Evolutionary conservation across 129 eudicot genomes (phyloP).

Genomic region (Erigeron canadensis): DNA sequence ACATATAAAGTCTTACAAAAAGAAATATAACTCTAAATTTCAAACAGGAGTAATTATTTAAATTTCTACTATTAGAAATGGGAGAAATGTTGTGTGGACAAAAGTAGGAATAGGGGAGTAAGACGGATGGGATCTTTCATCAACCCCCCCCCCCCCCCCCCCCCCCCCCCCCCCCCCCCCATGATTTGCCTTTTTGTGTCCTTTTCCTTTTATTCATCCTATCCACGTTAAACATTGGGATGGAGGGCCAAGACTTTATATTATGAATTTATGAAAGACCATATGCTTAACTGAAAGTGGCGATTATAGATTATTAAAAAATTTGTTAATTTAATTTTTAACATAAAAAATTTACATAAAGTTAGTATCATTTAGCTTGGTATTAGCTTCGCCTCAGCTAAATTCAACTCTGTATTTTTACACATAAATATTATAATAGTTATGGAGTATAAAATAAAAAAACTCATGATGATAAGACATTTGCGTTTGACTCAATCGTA

Average conservation of each 20-base stretch:
- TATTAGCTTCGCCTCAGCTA: no score
- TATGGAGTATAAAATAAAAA: background rate
- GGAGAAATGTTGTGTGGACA: slow-evolving; percentile 34
- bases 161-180: slow-evolving; percentile 29
- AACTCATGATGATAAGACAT: slow-evolving; percentile 1
- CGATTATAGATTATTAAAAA: no score
- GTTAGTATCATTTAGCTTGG: no score
- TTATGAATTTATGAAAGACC: no score
- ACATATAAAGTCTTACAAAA: no score
- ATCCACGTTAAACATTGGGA: background rate
- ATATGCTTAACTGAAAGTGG: no score
- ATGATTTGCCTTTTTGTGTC: slow-evolving; percentile 32
- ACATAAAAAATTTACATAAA: no score
- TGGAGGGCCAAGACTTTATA: no score
- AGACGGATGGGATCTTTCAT: slow-evolving; percentile 45
- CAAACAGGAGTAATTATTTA: background rate
- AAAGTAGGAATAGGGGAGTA: slow-evolving; percentile 29
- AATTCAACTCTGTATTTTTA: no score
- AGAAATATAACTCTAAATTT: no score
- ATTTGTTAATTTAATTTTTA: no score
- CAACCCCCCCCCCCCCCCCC: slow-evolving; percentile 32
- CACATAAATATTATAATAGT: no score
- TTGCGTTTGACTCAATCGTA: background rate
- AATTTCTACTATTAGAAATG: slow-evolving; percentile 26
- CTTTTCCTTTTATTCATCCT: slow-evolving; percentile 15